These are phyloP conservation scores for Apiospora aurea DNA, from an alignment of 2,329 filamentous ascomycete genomes.

Conservation along the genomic window DNA sequence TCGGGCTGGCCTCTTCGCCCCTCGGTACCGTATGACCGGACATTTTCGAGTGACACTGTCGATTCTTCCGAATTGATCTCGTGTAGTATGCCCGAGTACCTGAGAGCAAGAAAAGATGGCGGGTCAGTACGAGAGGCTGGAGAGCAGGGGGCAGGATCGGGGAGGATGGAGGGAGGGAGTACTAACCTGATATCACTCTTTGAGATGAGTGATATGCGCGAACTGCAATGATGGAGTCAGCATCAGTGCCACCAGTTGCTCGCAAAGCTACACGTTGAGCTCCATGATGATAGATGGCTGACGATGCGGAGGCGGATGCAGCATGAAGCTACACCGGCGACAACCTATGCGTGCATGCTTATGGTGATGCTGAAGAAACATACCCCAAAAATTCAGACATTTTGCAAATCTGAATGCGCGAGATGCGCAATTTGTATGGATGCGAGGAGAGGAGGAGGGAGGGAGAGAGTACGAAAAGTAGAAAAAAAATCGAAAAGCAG, in stretches of 20 bases:
- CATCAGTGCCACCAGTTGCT: constrained; percentile 30
- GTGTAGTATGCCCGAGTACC: constrained; percentile 94
- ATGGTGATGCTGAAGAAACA: constrained; percentile 34
- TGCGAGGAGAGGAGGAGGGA: constrained; percentile 18
- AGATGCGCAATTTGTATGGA: constrained; percentile 13
- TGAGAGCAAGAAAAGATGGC: constrained; percentile 50
- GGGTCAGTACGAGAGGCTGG: constrained; percentile 28
- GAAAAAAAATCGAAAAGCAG: constrained; percentile 15
- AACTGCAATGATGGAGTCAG: constrained; percentile 58
- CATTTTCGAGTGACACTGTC: constrained; percentile 96
- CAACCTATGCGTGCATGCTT: constrained; percentile 12
- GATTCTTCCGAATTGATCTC: constrained; percentile 98
- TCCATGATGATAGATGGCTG: constrained; percentile 19
- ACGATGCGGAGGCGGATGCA: constrained; percentile 31
- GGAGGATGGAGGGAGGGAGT: constrained; percentile 23
- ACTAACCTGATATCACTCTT: constrained; percentile 95
- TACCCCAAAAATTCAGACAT: constrained; percentile 71
- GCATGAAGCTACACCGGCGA: constrained; percentile 29
- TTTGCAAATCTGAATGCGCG: constrained; percentile 27
- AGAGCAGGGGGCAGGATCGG: constrained; percentile 25
- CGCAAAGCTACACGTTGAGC: constrained; percentile 22
- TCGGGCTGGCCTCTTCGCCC: constrained; percentile 80
- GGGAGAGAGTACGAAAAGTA: not conserved
- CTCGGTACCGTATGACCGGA: constrained; percentile 93
- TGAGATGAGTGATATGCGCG: constrained; percentile 94